These are phyloP conservation scores for Limonium bicolor DNA, from an alignment of 148 eudicot species.

Conservation along the genomic window DNA sequence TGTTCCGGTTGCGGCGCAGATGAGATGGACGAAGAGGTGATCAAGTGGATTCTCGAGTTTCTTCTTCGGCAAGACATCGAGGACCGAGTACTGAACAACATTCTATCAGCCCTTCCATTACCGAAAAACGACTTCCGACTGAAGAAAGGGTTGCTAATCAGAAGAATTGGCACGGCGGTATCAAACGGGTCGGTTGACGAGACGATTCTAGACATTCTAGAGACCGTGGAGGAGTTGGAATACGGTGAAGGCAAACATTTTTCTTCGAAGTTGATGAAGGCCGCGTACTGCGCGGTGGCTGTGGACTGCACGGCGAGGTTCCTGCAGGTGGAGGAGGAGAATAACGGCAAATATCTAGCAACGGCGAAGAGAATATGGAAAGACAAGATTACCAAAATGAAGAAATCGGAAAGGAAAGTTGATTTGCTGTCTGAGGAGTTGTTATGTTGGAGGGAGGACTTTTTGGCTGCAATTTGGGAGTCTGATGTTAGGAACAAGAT, in stretches of 20 bases:
- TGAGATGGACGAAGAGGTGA: constrained; percentile 26
- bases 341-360: constrained; percentile 21
- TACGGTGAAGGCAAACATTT: constrained; percentile 2
- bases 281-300: constrained; percentile 56
- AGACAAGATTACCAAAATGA: constrained; percentile 24
- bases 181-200: constrained; percentile 16
- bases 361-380: constrained; percentile 51
- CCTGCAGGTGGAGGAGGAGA: constrained; percentile 14
- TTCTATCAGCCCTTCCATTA: constrained; percentile 29
- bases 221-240: constrained; percentile 33
- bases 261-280: constrained; percentile 25
- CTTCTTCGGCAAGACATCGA: constrained; percentile 30
- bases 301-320: constrained; percentile 46
- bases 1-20: too few relatives aligned
- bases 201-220: constrained; percentile 25
- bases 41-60: constrained; percentile 47
- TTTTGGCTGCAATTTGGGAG: constrained; percentile 52
- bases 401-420: constrained; percentile 2
- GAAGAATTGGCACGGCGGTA: constrained; percentile 27
- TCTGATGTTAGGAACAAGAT: constrained; percentile 13
- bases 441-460: constrained; percentile 24
- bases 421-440: constrained; percentile 38
- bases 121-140: constrained; percentile 11
- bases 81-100: constrained; percentile 14
- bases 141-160: constrained; percentile 22